Evolutionary conservation across 2,329 filamentous ascomycete genomes (phyloP).

Genomic region (Botryotinia convoluta): DNA sequence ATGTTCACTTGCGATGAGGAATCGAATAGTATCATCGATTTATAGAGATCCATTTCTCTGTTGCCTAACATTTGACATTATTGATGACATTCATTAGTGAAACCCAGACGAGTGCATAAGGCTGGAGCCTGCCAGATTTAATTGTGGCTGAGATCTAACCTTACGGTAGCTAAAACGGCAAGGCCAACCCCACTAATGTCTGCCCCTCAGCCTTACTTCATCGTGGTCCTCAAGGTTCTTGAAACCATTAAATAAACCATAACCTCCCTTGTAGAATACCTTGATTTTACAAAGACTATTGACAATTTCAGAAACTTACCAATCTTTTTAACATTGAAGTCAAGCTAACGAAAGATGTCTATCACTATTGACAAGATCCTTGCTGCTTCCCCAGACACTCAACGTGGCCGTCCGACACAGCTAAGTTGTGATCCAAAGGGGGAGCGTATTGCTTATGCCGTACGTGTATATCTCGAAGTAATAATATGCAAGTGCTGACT

Average conservation of each 20-base stretch:
- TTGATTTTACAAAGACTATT: background rate
- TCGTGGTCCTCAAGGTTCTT: background rate
- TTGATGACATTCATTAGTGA: background rate
- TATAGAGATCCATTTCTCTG: background rate
- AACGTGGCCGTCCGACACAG: constrained; percentile 82
- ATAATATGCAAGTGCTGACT: constrained; percentile 15
- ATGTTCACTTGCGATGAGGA: too few relatives aligned
- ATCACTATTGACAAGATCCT: constrained; percentile 68
- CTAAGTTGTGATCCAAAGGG: constrained; percentile 87
- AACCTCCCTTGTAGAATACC: background rate
- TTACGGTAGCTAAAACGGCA: background rate
- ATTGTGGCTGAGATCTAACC: constrained; percentile 4
- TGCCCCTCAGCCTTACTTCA: constrained; percentile 17
- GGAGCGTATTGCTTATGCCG: constrained; percentile 88
- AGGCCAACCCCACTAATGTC: constrained; percentile 7
- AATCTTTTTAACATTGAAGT: background rate
- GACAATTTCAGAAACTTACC: background rate
- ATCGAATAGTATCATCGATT: background rate
- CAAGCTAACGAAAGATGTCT: constrained; percentile 39
- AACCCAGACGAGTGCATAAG: background rate
- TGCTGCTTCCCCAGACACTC: constrained; percentile 79
- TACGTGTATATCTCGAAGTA: constrained; percentile 46
- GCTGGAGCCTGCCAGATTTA: background rate
- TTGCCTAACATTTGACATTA: background rate
- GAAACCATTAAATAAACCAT: background rate